Evolutionary conservation across 2,329 filamentous ascomycete genomes (phyloP).

Genomic region (Hypoxylon sp.): DNA sequence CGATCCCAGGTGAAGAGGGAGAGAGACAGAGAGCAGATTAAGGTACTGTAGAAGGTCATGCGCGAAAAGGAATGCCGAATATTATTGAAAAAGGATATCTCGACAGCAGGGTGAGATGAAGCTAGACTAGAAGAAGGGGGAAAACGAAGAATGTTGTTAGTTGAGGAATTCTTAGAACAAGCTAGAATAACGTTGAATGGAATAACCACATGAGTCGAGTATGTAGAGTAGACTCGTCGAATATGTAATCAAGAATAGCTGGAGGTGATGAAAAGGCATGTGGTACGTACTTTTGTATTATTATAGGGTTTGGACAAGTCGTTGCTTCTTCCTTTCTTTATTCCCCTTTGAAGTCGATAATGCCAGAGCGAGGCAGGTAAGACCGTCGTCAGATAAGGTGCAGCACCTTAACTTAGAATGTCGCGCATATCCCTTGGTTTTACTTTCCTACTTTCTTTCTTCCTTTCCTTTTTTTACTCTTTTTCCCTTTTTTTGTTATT

Average conservation of each 20-base stretch:
- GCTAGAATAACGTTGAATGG: not conserved
- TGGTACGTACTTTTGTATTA: conserved; percentile 7
- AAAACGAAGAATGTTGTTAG: conserved; percentile 17
- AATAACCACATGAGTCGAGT: conserved; percentile 3
- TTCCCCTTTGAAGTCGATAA: conserved; percentile 19
- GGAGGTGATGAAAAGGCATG: not conserved
- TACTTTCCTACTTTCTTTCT: not conserved
- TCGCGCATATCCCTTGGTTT: conserved; percentile 5
- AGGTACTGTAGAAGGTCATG: conserved; percentile 33
- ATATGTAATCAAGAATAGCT: conserved; percentile 2
- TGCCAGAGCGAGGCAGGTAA: conserved; percentile 30
- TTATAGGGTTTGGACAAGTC: not conserved
- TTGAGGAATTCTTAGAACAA: conserved; percentile 7
- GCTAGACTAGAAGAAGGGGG: conserved; percentile 5
- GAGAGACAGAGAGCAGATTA: not conserved
- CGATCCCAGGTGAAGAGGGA: conserved; percentile 28
- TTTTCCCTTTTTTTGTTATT: not conserved
- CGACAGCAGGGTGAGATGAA: conserved; percentile 1
- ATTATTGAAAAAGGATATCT: conserved; percentile 15
- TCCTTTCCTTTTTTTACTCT: not conserved
- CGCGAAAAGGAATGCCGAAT: conserved; percentile 17
- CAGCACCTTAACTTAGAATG: conserved; percentile 22
- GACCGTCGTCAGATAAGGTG: conserved; percentile 7
- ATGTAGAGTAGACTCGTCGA: not conserved
- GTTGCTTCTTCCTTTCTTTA: conserved; percentile 17